phyloP scores from a whole-genome alignment of 257 asterid species.

The Nemophila menziesii region DNA sequence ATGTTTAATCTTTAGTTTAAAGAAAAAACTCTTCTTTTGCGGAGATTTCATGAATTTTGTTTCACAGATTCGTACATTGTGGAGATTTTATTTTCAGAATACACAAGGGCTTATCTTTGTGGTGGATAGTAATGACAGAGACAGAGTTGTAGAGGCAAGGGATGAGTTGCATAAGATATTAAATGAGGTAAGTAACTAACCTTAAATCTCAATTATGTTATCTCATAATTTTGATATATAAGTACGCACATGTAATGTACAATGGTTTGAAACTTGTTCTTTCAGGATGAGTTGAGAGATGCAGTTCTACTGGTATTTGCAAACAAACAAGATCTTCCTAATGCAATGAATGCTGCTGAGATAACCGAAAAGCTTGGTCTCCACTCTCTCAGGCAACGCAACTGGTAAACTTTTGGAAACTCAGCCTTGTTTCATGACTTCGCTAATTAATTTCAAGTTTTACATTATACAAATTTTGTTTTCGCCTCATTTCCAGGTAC shows the following conservation, averaged over 20 bases:
- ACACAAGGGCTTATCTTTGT: slow-evolving; percentile 88
- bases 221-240: neutral
- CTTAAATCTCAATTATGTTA: neutral
- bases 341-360: slow-evolving; percentile 92
- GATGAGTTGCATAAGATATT: slow-evolving; percentile 89
- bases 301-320: slow-evolving; percentile 85
- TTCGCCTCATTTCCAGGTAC: slow-evolving; percentile 38
- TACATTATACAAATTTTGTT: neutral
- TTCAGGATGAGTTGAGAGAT: slow-evolving; percentile 80
- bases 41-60: slow-evolving; percentile 3
- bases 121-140: slow-evolving; percentile 89
- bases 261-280: too few species aligned
- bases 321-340: slow-evolving; percentile 90
- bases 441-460: neutral
- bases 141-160: slow-evolving; percentile 80
- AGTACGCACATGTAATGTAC: neutral
- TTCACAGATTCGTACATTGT: slow-evolving; percentile 78
- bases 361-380: slow-evolving; percentile 86
- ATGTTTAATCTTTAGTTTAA: neutral
- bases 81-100: slow-evolving; percentile 97
- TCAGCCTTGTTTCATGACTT: neutral
- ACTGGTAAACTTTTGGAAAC: slow-evolving; percentile 39
- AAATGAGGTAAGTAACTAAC: slow-evolving; percentile 45
- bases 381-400: slow-evolving; percentile 89
- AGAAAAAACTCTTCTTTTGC: neutral